Base-by-base conservation (phyloP, 257 asterid genomes). In the Penstemon barbatus region DNA sequence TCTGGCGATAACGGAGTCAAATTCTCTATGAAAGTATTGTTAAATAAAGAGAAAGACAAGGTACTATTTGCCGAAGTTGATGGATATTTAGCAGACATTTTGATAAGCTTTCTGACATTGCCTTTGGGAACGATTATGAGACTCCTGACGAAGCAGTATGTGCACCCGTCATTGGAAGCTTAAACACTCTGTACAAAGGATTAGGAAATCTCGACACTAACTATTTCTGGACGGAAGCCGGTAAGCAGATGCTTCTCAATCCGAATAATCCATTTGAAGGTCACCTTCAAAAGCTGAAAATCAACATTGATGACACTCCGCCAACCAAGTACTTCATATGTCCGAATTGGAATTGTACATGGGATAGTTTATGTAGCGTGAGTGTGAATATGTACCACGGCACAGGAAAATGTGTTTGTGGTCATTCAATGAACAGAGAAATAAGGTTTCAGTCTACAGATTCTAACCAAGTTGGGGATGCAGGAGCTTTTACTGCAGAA, bases 181-280 rank as follows among this genome's bases (percentile, higher is more conserved):
- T 62, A 7, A 62, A 44, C 8, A 48, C 9, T 7, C 8, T 62
- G 1, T 45, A 45, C 41, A 18, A 19, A 3, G n/a, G 67, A 19
- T 62, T 62, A 36, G 6, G 3, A 8, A 19, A 43, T n/a, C 61
- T 65, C 6, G 60, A 65, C 18, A 12, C 10, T 3, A 8, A 1
- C 39, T 3, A 39, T 51, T 65, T 50, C 40, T 50, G 50, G 39
- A 65, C 61, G 0, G 70, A 50, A 5, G 18, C 38, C 2, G 54
- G 67, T 7, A 62, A 62, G 42, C 13, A 5, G 67, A 62, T 51
- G 67, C 63, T 77, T 63, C 75, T 73, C 33, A 12, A 64, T 60
- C 73, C 82, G 6, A 40, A 4, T 49, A 75, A 33, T 5, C 4
- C 52, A 5, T 57, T 42, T 1, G 68, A 57, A 6, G 41, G 6